phyloP scores from a whole-genome alignment of 1,284 basidiomycete species.

The Austroboletus niveus region DNA sequence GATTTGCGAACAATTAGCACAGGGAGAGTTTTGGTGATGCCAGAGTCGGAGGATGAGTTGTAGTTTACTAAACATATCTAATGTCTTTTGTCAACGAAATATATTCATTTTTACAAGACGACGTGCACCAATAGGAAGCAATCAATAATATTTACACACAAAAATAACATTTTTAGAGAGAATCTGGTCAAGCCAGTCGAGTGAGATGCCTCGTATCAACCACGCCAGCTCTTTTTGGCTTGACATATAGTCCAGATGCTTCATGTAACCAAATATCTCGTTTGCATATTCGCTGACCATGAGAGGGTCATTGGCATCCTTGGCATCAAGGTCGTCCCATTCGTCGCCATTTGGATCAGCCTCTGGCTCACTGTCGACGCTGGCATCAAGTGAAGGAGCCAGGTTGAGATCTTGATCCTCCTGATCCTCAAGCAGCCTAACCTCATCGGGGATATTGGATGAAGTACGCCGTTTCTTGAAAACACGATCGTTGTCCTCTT shows the following conservation, averaged over 20 bases:
- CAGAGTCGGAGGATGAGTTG: too few relatives aligned
- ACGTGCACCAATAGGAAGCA: slow-evolving; percentile 91
- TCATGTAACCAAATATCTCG: slow-evolving; percentile 94
- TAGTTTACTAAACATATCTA: too few relatives aligned
- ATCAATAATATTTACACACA: slow-evolving; percentile 94
- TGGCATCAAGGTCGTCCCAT: slow-evolving; percentile 90
- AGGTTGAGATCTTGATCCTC: slow-evolving; percentile 28
- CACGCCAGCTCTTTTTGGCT: slow-evolving; percentile 88
- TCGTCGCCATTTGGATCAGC: slow-evolving; percentile 59
- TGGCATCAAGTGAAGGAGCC: slow-evolving; percentile 39
- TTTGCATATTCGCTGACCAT: slow-evolving; percentile 98
- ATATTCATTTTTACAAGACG: slow-evolving; percentile 50
- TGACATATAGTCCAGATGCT: slow-evolving; percentile 85
- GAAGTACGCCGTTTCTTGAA: slow-evolving; percentile 75
- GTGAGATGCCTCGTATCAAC: slow-evolving; percentile 92
- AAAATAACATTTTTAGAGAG: slow-evolving; percentile 94
- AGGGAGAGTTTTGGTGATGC: too few relatives aligned
- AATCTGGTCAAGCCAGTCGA: slow-evolving; percentile 97
- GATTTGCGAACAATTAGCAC: too few relatives aligned
- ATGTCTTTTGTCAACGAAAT: too few relatives aligned
- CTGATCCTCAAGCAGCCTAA: slow-evolving; percentile 31
- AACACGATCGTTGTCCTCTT: slow-evolving; percentile 50
- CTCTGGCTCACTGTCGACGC: slow-evolving; percentile 45
- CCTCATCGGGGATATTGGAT: slow-evolving; percentile 59
- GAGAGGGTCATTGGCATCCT: slow-evolving; percentile 91